phyloP scores from a whole-genome alignment of 306 rosid genomes.

The Citrullus colocynthis region DNA sequence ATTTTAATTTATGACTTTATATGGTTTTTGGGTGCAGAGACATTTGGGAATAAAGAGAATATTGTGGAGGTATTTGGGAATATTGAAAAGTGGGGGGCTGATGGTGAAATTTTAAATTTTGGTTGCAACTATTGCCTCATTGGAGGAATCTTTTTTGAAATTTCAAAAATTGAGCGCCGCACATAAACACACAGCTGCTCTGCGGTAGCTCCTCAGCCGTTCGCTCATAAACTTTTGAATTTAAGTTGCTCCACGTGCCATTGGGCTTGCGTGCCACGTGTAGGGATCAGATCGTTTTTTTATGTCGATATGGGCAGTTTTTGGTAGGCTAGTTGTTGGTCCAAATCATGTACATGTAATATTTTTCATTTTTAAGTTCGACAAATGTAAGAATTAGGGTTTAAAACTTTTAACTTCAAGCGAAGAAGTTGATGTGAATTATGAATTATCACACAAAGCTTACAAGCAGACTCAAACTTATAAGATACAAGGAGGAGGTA shows the following conservation, averaged over 20 bases:
- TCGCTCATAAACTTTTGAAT: neutral
- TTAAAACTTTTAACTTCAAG: too few relatives aligned
- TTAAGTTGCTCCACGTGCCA: neutral
- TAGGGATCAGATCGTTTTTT: neutral
- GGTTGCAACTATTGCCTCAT: slow-evolving; percentile 11
- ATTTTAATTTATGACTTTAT: neutral
- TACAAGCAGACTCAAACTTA: too few relatives aligned
- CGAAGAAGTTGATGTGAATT: too few relatives aligned
- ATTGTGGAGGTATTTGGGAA: neutral
- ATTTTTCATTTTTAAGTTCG: neutral
- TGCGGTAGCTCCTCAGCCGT: neutral
- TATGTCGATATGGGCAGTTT: neutral
- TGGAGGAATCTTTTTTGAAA: slow-evolving; percentile 29
- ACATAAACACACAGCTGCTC: neutral
- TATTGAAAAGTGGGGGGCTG: neutral
- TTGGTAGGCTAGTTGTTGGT: neutral
- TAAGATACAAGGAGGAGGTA: too few relatives aligned
- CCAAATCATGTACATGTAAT: neutral
- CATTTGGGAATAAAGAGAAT: neutral
- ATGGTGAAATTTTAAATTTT: neutral
- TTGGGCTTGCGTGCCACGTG: neutral
- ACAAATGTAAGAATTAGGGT: too few relatives aligned
- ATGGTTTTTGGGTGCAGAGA: neutral
- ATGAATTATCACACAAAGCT: too few relatives aligned
- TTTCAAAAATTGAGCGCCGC: slow-evolving; percentile 16